Conservation (phyloP, 805 yeast genomes). For the Candida takata region DNA sequence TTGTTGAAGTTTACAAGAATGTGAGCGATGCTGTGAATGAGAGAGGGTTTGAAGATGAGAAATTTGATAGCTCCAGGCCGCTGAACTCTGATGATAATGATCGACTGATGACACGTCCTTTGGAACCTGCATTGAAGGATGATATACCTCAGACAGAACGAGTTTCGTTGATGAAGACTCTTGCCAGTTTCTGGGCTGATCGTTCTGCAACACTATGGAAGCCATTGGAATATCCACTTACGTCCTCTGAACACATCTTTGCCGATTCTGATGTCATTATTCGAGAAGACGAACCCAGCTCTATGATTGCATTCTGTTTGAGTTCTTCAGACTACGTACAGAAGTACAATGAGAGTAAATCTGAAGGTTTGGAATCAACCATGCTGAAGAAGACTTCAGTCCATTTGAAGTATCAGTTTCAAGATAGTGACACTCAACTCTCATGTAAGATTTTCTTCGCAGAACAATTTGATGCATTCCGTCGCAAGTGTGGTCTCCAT, state of each 20-base stretch:
- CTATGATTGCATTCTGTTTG: constrained; percentile 87
- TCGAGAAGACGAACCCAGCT: constrained; percentile 94
- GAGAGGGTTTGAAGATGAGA: constrained; percentile 28
- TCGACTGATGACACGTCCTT: constrained; percentile 6
- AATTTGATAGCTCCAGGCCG: not conserved
- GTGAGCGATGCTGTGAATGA: constrained; percentile 82
- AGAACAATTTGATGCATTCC: constrained; percentile 92
- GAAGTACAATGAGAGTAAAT: constrained; percentile 34
- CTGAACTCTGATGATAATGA: constrained; percentile 15
- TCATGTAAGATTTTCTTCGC: constrained; percentile 94
- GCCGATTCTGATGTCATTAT: constrained; percentile 91
- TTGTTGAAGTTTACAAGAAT: constrained; percentile 83
- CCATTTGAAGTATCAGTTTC: constrained; percentile 87
- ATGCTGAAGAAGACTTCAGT: constrained; percentile 81
- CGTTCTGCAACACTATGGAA: constrained; percentile 94
- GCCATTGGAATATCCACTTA: constrained; percentile 76
- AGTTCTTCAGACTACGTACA: constrained; percentile 76
- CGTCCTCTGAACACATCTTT: constrained; percentile 79
- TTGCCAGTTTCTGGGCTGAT: constrained; percentile 95
- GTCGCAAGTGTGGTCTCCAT: constrained; percentile 74
- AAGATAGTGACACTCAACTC: constrained; percentile 73
- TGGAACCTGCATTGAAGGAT: constrained; percentile 12
- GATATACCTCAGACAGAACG: constrained; percentile 49
- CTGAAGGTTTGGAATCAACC: constrained; percentile 44
- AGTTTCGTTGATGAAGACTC: constrained; percentile 70